Evolutionary conservation across 306 rosid genomes (phyloP).

Genomic region (Casuarina cunninghamiana): DNA sequence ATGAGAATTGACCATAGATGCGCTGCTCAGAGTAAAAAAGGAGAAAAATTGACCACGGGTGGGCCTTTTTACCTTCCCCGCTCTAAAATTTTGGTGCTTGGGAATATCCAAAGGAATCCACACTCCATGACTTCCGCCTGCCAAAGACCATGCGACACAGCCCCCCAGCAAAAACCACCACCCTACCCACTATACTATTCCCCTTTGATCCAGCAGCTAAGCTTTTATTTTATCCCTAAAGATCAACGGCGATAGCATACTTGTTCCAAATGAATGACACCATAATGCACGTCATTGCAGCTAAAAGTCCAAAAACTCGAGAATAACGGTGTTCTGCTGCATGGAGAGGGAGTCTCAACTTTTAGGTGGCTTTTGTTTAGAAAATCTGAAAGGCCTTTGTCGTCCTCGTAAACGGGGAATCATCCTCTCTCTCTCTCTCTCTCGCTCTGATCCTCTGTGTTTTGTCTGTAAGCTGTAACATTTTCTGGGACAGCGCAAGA

Average conservation of each 20-base stretch:
- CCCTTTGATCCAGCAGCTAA: not conserved
- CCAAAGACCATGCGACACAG: not conserved
- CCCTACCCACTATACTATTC: not conserved
- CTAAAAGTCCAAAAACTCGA: constrained; percentile 8
- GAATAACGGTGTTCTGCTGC: constrained; percentile 29
- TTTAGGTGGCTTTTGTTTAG: constrained; percentile 22
- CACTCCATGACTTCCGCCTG: not conserved
- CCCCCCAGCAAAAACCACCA: not conserved
- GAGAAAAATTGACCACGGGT: not conserved
- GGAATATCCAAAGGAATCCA: constrained; percentile 33
- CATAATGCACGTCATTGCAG: not conserved
- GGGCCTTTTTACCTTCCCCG: constrained; percentile 7
- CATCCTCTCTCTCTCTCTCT: constrained; percentile 12
- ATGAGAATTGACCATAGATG: no score
- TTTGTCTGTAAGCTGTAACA: constrained; percentile 54
- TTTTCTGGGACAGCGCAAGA: constrained; percentile 41
- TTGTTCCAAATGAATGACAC: constrained; percentile 18
- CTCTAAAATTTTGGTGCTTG: constrained; percentile 6
- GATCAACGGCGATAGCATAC: constrained; percentile 7
- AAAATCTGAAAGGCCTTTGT: constrained; percentile 40
- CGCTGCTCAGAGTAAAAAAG: no score
- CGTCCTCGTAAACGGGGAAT: constrained; percentile 45
- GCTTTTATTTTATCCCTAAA: not conserved
- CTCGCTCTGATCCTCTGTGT: constrained; percentile 20
- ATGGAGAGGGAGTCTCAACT: not conserved